Percentiles rank a stretch among this genome's conserved stretches.
Evolutionary conservation across 805 yeast genomes (phyloP).

Genomic region (Kazachstania taianensis): DNA sequence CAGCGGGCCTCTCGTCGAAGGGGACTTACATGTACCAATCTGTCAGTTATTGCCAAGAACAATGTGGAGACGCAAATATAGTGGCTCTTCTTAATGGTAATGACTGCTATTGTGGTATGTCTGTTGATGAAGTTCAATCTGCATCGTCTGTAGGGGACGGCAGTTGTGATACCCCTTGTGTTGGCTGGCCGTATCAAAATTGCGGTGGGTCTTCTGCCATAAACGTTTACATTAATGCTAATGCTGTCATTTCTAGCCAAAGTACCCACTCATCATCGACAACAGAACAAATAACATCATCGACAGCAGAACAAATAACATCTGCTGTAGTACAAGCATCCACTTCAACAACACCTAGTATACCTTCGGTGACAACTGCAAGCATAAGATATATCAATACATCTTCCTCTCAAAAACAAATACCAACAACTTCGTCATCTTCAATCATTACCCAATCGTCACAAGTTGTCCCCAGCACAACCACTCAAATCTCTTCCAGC

Average conservation of each 20-base stretch:
- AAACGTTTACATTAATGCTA: slow-evolving; percentile 34
- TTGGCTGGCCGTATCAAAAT: slow-evolving; percentile 48
- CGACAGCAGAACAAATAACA: slow-evolving; percentile 2
- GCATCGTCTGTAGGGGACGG: slow-evolving; percentile 30
- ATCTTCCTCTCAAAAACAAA: no score
- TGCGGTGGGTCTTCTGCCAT: slow-evolving; percentile 55
- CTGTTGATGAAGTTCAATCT: slow-evolving; percentile 33
- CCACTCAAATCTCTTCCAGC: background rate
- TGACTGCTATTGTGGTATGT: slow-evolving; percentile 59
- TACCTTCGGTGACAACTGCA: background rate
- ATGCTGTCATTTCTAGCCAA: background rate
- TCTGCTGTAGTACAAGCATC: no score
- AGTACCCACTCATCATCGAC: slow-evolving; percentile 3
- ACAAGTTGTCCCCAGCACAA: background rate
- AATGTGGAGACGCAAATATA: slow-evolving; percentile 40
- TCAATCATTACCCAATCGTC: background rate
- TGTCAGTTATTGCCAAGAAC: slow-evolving; percentile 41
- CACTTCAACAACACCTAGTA: background rate
- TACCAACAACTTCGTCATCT: no score
- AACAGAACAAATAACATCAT: slow-evolving; percentile 1
- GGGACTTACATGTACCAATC: slow-evolving; percentile 53
- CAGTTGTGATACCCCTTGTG: slow-evolving; percentile 40
- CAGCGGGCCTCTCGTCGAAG: slow-evolving; percentile 22
- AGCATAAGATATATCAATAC: background rate
- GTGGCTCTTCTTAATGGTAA: slow-evolving; percentile 46